Base-by-base conservation (phyloP, 2,329 filamentous ascomycete genomes). In the Coleophoma eucalyptorum region DNA sequence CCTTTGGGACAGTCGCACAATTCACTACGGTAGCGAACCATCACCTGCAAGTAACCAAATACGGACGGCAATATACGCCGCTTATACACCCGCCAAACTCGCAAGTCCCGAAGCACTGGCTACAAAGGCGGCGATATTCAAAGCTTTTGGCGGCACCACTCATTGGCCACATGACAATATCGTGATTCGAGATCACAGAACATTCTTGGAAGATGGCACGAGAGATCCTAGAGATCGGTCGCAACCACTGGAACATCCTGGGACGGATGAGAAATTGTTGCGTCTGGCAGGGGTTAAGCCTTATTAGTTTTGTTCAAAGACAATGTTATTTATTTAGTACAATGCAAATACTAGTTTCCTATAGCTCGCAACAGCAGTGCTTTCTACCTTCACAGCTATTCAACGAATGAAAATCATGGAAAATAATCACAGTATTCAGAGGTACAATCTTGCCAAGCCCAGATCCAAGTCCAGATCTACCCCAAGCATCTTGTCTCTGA, bases 1-100 rank as follows among this genome's bases (percentile, higher is more conserved):
- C 43, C 48, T 71, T 0, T 72, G 70, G 69, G 70, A 72, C 53
- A 63, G 59, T 34, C 63, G 68, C 4, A 66, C 62, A 3, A 59
- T 67, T 8, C 69, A 72, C 50, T 72, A 68, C 43, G 69, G 68
- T 13, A 49, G 61, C 3, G 63, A 66, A 20, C 67, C 68, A 0
- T 62, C 44, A 1, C 52, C 57, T 31, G 35, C 51, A 20, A 62
- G 62, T 5, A 53, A 48, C 2, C 46, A 53, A 19, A 65, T 65
- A 31, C 62, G 69, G 2, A 66, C 68, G 6, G 63, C 62, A 5
- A 60, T 70, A 12, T 69, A 70, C 35, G 65, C 65, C 0, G 62
- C 65, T 43, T 71, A 64, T 48, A 65, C 66, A 49, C 69, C 68
- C 1, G 69, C 67, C 1, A 52, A 51, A 2, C 55, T 66, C 32